Conservation (phyloP, 2,329 filamentous ascomycete genomes). For the Neoarthrinium moseri region DNA sequence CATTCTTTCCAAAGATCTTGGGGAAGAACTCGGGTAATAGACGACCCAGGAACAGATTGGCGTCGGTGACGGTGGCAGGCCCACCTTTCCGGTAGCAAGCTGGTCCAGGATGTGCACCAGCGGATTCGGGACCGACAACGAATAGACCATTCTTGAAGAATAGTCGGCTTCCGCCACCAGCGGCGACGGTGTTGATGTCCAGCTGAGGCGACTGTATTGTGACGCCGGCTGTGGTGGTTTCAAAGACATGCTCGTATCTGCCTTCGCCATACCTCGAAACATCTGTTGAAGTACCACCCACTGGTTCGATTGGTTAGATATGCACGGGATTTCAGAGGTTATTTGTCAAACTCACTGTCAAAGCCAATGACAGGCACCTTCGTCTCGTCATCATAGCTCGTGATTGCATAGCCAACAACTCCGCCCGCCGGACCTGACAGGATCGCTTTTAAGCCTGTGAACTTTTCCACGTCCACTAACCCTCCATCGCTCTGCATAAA, state of each 20-base stretch:
- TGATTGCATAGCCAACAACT: conserved; percentile 89
- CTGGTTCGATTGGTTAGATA: too few relatives aligned
- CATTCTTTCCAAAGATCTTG: conserved; percentile 89
- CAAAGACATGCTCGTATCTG: conserved; percentile 89
- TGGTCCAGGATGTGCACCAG: conserved; percentile 84
- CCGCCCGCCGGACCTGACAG: conserved; percentile 89
- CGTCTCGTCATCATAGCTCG: conserved; percentile 81
- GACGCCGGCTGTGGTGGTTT: conserved; percentile 91
- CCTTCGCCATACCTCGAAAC: conserved; percentile 85
- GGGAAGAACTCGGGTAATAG: conserved; percentile 90
- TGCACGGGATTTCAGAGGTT: too few relatives aligned
- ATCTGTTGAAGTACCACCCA: conserved; percentile 85
- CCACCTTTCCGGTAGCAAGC: conserved; percentile 90
- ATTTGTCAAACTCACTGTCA: conserved; percentile 55
- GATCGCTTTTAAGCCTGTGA: conserved; percentile 83
- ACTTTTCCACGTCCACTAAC: conserved; percentile 71
- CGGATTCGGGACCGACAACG: conserved; percentile 85
- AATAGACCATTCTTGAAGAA: conserved; percentile 91
- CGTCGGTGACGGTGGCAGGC: conserved; percentile 89
- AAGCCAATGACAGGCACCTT: conserved; percentile 89
- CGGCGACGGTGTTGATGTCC: conserved; percentile 93
- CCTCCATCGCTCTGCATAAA: conserved; percentile 92
- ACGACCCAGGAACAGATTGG: conserved; percentile 81
- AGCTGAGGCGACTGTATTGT: conserved; percentile 90
- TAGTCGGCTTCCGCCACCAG: conserved; percentile 79